A percentile compares a stretch with the other conserved stretches of the same genome.
These are phyloP conservation scores for Mucor saturninus DNA, from an alignment of 371 early-diverging fungal genomes.

Conservation along the genomic window DNA sequence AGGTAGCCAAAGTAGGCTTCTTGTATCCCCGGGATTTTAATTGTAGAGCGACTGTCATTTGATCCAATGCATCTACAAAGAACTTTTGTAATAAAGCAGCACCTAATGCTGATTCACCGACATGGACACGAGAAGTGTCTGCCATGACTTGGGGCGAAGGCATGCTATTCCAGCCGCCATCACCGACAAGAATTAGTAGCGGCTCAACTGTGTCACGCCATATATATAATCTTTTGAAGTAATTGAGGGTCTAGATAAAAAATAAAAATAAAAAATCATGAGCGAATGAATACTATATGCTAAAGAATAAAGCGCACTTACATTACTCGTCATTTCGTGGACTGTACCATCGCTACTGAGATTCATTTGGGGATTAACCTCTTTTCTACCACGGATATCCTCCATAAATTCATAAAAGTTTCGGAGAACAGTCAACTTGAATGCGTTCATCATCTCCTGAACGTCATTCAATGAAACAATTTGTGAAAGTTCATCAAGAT, in stretches of 20 bases:
- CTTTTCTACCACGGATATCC: constrained; percentile 60
- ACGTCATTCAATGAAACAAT: constrained; percentile 45
- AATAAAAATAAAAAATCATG: not conserved
- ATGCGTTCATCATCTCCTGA: constrained; percentile 57
- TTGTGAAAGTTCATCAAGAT: constrained; percentile 26
- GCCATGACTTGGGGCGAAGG: constrained; percentile 23
- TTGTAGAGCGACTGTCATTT: constrained; percentile 67
- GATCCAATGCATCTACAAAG: constrained; percentile 62
- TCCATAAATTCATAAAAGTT: constrained; percentile 77
- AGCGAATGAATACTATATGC: not conserved
- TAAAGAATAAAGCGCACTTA: constrained; percentile 34
- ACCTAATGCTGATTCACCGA: constrained; percentile 33
- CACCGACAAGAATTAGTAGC: constrained; percentile 57
- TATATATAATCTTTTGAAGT: constrained; percentile 62
- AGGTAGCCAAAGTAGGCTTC: constrained; percentile 67
- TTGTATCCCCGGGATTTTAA: constrained; percentile 76
- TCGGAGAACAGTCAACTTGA: constrained; percentile 62
- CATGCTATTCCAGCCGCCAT: constrained; percentile 65
- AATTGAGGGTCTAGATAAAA: constrained; percentile 59
- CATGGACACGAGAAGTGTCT: constrained; percentile 11
- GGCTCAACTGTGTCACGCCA: constrained; percentile 68
- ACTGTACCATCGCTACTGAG: constrained; percentile 86
- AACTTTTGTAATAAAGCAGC: constrained; percentile 38
- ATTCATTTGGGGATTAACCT: constrained; percentile 43
- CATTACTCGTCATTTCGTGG: constrained; percentile 83